These are phyloP conservation scores for Lagerstroemia speciosa DNA, from an alignment of 345 rosid species.

Conservation along the genomic window DNA sequence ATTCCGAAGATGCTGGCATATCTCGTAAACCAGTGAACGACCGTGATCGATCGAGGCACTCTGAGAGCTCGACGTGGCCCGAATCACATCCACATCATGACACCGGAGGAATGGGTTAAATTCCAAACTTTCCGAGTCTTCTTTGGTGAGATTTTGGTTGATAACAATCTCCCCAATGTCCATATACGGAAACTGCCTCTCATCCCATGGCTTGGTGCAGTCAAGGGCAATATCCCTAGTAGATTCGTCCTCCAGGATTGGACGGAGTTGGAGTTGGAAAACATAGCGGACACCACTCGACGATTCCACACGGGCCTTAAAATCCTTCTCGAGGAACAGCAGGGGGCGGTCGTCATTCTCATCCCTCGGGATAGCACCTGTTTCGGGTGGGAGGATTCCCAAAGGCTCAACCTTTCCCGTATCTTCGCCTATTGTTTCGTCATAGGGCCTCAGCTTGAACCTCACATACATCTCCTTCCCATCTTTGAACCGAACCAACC, in stretches of 20 bases:
- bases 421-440: slow-evolving; percentile 36
- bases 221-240: slow-evolving; percentile 36
- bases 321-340: slow-evolving; percentile 57
- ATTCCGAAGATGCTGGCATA: slow-evolving; percentile 51
- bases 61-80: slow-evolving; percentile 40
- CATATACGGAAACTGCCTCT: slow-evolving; percentile 36
- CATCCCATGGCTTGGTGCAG: slow-evolving; percentile 62
- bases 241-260: slow-evolving; percentile 38
- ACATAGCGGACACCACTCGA: slow-evolving; percentile 39
- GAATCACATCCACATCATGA: slow-evolving; percentile 41
- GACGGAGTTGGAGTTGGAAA: slow-evolving; percentile 45
- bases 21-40: slow-evolving; percentile 52
- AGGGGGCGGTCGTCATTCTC: slow-evolving; percentile 42
- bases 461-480: slow-evolving; percentile 58
- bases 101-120: slow-evolving; percentile 44
- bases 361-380: slow-evolving; percentile 58
- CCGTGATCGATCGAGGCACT: slow-evolving; percentile 77
- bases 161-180: slow-evolving; percentile 39
- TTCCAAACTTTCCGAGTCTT: slow-evolving; percentile 48
- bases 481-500: slow-evolving; percentile 44
- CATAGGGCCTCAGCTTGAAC: slow-evolving; percentile 49
- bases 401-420: slow-evolving; percentile 50
- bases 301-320: slow-evolving; percentile 38
- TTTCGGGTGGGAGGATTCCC: slow-evolving; percentile 70
- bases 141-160: slow-evolving; percentile 33